phyloP scores from a whole-genome alignment of 192 early-diverging fungal genomes.

The Coemansia biformis region DNA sequence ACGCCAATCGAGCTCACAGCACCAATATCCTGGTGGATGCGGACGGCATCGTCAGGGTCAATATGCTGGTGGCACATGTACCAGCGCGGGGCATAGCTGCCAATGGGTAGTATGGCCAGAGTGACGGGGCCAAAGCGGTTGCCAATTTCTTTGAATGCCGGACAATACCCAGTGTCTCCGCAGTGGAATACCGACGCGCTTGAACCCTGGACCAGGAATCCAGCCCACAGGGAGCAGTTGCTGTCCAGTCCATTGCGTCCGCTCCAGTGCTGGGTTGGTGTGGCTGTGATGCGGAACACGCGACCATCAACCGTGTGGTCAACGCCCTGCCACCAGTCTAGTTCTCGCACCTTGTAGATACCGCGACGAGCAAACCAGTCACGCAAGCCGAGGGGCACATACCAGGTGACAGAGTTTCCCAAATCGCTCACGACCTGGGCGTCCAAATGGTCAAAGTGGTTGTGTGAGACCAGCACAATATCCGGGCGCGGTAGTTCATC shows the following conservation, averaged over 20 bases:
- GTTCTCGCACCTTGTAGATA: constrained; percentile 57
- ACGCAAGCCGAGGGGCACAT: constrained; percentile 75
- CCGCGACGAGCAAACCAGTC: constrained; percentile 57
- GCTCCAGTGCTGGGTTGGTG: constrained; percentile 61
- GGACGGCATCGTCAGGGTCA: constrained; percentile 75
- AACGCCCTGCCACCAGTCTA: constrained; percentile 74
- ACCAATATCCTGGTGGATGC: constrained; percentile 68
- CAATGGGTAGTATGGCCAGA: constrained; percentile 76
- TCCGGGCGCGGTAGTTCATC: constrained; percentile 67
- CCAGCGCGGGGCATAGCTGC: constrained; percentile 76
- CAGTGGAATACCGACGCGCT: constrained; percentile 29
- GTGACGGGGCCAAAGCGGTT: constrained; percentile 63
- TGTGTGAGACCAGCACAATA: constrained; percentile 76
- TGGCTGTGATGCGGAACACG: constrained; percentile 22
- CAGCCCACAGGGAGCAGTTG: constrained; percentile 74
- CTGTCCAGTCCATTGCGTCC: constrained; percentile 61
- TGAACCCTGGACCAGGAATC: constrained; percentile 55
- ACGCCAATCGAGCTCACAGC: constrained; percentile 66
- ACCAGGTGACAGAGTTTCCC: constrained; percentile 57
- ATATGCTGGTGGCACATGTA: constrained; percentile 71
- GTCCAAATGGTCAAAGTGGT: constrained; percentile 89
- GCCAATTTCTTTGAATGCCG: constrained; percentile 80
- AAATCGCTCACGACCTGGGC: constrained; percentile 58
- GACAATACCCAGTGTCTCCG: constrained; percentile 86
- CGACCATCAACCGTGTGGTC: constrained; percentile 8